These are phyloP conservation scores for Lactarius hengduanensis DNA, from an alignment of 768 basidiomycete species.

Conservation along the genomic window DNA sequence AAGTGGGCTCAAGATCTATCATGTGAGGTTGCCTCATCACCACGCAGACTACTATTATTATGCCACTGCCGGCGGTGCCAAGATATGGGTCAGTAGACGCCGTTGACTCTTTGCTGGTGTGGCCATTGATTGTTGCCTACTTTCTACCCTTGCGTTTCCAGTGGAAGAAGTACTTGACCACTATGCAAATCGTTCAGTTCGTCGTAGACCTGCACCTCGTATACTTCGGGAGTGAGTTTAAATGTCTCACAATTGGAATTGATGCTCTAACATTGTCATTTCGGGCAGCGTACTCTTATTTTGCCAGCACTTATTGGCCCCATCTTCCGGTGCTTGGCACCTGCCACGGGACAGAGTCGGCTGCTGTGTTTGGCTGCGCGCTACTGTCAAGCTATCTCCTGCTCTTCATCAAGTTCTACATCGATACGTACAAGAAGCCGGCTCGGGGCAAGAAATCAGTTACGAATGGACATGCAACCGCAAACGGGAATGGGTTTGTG, in stretches of 20 bases:
- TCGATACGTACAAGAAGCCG: constrained; percentile 79
- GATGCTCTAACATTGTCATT: background rate
- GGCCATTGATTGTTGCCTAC: background rate
- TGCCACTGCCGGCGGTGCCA: constrained; percentile 94
- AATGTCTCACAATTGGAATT: background rate
- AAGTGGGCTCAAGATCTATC: constrained; percentile 37
- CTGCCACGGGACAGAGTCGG: constrained; percentile 86
- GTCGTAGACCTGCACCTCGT: constrained; percentile 86
- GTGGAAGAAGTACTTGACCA: constrained; percentile 99
- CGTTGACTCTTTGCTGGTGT: background rate
- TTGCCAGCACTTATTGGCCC: constrained; percentile 55
- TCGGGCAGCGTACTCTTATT: constrained; percentile 73
- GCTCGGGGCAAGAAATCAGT: constrained; percentile 37
- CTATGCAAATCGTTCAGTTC: constrained; percentile 96
- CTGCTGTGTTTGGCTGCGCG: constrained; percentile 86
- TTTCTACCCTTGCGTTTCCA: constrained; percentile 33
- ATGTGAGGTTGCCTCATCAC: constrained; percentile 8
- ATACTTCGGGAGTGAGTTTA: constrained; percentile 88
- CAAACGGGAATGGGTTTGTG: constrained; percentile 39
- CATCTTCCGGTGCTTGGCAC: constrained; percentile 68
- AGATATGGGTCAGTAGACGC: constrained; percentile 75
- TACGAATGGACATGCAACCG: constrained; percentile 49
- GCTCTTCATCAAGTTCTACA: constrained; percentile 95
- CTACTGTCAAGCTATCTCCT: constrained; percentile 88
- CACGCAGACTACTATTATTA: constrained; percentile 95